These are phyloP conservation scores for Botryotinia narcissicola DNA, from an alignment of 2,329 filamentous ascomycete species.

Conservation along the genomic window DNA sequence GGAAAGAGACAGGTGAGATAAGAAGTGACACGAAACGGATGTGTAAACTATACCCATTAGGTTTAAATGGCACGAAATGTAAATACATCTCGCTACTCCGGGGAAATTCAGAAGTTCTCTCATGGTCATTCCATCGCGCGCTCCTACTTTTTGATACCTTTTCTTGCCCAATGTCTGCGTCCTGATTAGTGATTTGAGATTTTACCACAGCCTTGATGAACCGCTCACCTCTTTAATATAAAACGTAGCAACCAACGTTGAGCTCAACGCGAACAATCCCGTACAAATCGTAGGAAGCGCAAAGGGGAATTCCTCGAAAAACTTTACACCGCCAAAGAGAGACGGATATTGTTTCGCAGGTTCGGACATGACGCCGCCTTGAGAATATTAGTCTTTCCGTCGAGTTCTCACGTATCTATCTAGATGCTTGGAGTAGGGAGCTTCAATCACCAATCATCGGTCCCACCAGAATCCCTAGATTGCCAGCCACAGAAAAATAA, in stretches of 20 bases:
- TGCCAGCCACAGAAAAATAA: slow-evolving; percentile 73
- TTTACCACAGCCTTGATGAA: background rate
- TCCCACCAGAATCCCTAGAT: slow-evolving; percentile 71
- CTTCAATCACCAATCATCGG: slow-evolving; percentile 44
- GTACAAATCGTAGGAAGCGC: slow-evolving; percentile 61
- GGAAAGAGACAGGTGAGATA: background rate
- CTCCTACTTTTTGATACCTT: slow-evolving; percentile 30
- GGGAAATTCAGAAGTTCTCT: slow-evolving; percentile 58
- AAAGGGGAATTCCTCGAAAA: slow-evolving; percentile 66
- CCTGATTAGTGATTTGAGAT: background rate
- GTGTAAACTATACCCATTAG: slow-evolving; percentile 71
- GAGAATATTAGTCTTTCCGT: slow-evolving; percentile 13
- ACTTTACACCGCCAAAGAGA: slow-evolving; percentile 53
- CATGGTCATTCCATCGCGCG: slow-evolving; percentile 43
- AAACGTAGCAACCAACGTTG: slow-evolving; percentile 51
- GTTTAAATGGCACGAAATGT: slow-evolving; percentile 64
- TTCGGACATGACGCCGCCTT: slow-evolving; percentile 66
- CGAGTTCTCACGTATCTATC: slow-evolving; percentile 33
- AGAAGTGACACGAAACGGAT: slow-evolving; percentile 42
- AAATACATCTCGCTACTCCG: slow-evolving; percentile 64
- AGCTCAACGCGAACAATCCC: slow-evolving; percentile 52
- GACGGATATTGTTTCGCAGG: slow-evolving; percentile 62
- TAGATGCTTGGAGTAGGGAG: no score
- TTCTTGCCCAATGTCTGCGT: slow-evolving; percentile 45
- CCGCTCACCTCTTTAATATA: slow-evolving; percentile 56